A percentile compares a stretch with the other conserved stretches of the same genome.
These are phyloP conservation scores for Gossypium laxum DNA, from an alignment of 441 rosid genomes.

Conservation along the genomic window DNA sequence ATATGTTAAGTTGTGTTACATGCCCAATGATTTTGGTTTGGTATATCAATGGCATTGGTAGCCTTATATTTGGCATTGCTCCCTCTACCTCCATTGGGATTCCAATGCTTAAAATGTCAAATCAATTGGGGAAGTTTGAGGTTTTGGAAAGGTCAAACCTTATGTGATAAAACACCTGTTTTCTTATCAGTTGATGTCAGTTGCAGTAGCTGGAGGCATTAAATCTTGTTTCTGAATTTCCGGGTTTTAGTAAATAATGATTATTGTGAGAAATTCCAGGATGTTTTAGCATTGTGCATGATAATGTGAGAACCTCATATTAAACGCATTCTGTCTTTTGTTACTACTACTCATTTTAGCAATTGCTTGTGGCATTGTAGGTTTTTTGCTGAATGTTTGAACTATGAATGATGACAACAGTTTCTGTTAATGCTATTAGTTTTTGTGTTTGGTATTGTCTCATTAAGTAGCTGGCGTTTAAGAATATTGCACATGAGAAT, in stretches of 20 bases:
- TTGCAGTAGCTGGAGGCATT: neutral
- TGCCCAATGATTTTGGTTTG: neutral
- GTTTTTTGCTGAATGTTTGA: neutral
- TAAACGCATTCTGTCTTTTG: neutral
- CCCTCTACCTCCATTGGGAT: neutral
- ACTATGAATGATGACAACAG: neutral
- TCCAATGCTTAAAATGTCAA: neutral
- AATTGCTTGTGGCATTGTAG: neutral
- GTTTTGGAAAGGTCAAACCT: neutral
- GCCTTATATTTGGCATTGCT: neutral
- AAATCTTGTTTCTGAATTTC: neutral
- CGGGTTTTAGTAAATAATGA: neutral
- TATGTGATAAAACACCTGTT: neutral
- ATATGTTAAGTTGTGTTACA: neutral
- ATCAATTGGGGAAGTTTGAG: neutral
- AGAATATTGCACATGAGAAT: neutral
- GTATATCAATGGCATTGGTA: neutral
- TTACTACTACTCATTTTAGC: neutral
- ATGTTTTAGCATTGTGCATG: neutral
- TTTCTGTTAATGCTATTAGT: neutral
- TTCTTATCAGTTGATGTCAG: neutral
- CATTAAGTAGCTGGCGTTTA: neutral
- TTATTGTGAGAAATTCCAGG: neutral
- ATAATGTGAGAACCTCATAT: neutral
- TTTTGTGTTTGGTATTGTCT: slow-evolving; percentile 3